phyloP scores from a whole-genome alignment of 2,329 filamentous ascomycete species.

The Lachnellula arida region DNA sequence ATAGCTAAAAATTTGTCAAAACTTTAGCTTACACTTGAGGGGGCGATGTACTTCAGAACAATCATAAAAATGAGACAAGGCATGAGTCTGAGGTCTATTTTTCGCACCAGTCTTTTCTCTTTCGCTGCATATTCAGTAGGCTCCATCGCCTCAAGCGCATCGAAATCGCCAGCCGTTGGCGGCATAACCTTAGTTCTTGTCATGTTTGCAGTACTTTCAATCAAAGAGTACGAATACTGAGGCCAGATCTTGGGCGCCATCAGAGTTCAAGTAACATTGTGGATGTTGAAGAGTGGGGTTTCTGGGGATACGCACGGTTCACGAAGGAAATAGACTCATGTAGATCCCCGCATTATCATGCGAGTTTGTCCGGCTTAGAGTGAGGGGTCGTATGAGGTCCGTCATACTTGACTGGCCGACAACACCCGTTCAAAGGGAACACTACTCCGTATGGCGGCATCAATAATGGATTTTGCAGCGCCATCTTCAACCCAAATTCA shows the following conservation, averaged over 20 bases:
- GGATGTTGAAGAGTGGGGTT: background rate
- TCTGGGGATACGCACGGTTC: background rate
- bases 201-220: background rate
- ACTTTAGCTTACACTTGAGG: background rate
- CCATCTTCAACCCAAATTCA: no score
- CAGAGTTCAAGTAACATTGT: background rate
- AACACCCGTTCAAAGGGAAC: no score
- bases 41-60: slow-evolving; percentile 11
- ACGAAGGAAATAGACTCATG: background rate
- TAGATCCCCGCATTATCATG: background rate
- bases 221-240: background rate
- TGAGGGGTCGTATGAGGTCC: no score
- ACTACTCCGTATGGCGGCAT: no score
- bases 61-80: slow-evolving; percentile 20
- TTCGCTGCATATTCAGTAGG: slow-evolving; percentile 7
- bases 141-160: slow-evolving; percentile 3
- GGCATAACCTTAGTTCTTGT: background rate
- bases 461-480: no score
- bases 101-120: slow-evolving; percentile 13
- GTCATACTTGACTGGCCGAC: no score
- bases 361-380: background rate
- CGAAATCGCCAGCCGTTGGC: slow-evolving; percentile 3
- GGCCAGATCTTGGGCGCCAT: background rate
- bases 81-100: slow-evolving; percentile 19
- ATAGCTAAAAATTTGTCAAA: slow-evolving; percentile 20